Evolutionary conservation across 768 basidiomycete genomes (phyloP).

Genomic region (Jaapia argillacea): DNA sequence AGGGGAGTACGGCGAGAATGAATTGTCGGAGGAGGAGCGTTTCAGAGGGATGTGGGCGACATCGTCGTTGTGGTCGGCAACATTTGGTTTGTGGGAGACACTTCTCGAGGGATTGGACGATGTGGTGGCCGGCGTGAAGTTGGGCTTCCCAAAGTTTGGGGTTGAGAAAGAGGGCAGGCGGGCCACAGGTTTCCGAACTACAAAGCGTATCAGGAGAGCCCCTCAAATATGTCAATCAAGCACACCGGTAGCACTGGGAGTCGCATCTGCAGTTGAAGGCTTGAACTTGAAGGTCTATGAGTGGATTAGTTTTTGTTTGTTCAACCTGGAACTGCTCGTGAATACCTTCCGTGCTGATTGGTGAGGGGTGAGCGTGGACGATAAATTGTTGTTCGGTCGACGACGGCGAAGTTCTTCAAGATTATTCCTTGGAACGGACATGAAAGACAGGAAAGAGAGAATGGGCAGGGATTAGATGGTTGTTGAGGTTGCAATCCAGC

Average conservation of each 20-base stretch:
- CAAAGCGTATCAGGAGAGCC: too few species aligned
- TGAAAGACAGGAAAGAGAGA: too few species aligned
- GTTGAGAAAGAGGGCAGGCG: conserved; percentile 34
- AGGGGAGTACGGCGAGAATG: conserved; percentile 5
- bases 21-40: conserved; percentile 17
- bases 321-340: too few species aligned
- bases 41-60: conserved; percentile 15
- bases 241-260: not conserved
- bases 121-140: too few species aligned
- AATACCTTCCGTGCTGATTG: too few species aligned
- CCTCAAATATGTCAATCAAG: not conserved
- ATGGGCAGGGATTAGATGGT: too few species aligned
- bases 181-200: not conserved
- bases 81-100: too few species aligned
- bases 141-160: conserved; percentile 27
- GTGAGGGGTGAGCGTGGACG: too few species aligned
- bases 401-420: conserved; percentile 28
- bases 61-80: too few species aligned
- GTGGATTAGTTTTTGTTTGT: too few species aligned
- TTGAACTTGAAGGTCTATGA: not conserved
- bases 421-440: conserved; percentile 24
- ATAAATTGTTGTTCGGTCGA: not conserved
- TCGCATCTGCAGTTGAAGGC: not conserved
- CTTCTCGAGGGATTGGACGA: too few species aligned
- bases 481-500: too few species aligned